Base-by-base conservation (phyloP, 2,329 filamentous ascomycete genomes). In the Hymenotorrendiella dingleyae region DNA sequence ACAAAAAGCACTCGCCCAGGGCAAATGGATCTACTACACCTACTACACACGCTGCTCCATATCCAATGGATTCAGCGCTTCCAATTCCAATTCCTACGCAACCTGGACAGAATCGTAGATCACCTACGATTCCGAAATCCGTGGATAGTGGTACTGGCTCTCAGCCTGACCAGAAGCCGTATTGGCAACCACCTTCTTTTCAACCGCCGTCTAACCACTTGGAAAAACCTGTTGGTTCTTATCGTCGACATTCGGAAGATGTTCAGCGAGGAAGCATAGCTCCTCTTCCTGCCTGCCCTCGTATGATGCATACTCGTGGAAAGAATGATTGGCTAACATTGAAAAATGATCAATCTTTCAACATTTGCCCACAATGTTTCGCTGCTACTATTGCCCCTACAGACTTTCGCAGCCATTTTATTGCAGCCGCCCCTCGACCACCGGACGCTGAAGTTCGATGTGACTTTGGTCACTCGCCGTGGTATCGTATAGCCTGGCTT, bases 401-500 rank as follows among this genome's bases (percentile, higher is more conserved):
- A 0, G 71, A 76, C 16, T 94, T 86, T 59, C 72, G 78, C 2
- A 70, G 76, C 12, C 70, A 79, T 24, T 88, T 95, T 55, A 67
- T 80, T 9, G 72, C 73, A 3, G 76, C 78, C 26, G 71, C 78
- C 22, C 67, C 71, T 21, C 76, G 80, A 12, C 69, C 77, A 4
- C 67, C 72, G 3, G 73, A 76, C 11, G 68, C 72, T 29, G 71
- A 76, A 34, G 72, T 86, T 6, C 70, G 74, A 34, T 97, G 91
- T 65, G 83, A 89, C 50, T 87, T 96, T 63, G 86, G 86, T 22
- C 74, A 78, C 10, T 74, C 72, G 0, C 78, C 83, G 1, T 96
- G 89, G 87, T 83, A 87, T 55, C 80, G 86, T 21, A 79, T 95
- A 28, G 89, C 89, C 1, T 94, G 85, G 79, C 72, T 90, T 3